A percentile compares a stretch with the other conserved stretches of the same genome.
Conservation (phyloP, 306 rosid species). For the Heteromeles arbutifolia region DNA sequence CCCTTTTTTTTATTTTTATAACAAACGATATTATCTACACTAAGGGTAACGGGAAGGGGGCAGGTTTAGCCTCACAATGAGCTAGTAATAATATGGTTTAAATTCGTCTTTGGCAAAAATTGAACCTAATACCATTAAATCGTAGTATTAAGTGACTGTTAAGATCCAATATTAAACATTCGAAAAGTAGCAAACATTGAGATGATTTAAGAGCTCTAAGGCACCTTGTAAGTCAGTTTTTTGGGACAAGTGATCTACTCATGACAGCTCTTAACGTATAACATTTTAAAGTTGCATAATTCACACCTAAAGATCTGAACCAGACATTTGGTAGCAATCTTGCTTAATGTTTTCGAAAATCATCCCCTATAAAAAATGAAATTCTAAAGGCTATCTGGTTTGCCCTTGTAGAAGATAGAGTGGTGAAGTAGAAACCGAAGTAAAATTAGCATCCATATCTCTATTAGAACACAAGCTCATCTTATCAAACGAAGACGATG, state of each 20-base stretch:
- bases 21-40: too few relatives aligned
- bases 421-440: constrained; percentile 40
- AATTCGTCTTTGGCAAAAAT: accelerated
- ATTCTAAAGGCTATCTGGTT: constrained; percentile 20
- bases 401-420: constrained; percentile 38
- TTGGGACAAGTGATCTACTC: background rate
- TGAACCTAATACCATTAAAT: too few relatives aligned
- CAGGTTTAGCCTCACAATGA: too few relatives aligned
- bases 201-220: background rate
- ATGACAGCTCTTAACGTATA: too few relatives aligned
- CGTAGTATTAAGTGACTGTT: too few relatives aligned
- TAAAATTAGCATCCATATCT: constrained; percentile 34
- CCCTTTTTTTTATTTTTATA: too few relatives aligned
- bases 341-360: too few relatives aligned
- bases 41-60: too few relatives aligned
- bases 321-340: background rate
- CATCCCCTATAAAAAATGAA: too few relatives aligned
- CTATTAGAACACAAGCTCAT: constrained; percentile 37
- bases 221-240: background rate
- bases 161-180: too few relatives aligned
- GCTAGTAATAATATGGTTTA: too few relatives aligned
- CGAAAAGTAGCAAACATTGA: background rate
- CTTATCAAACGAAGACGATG: constrained; percentile 53
- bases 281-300: background rate
- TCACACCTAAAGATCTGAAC: background rate